Evolutionary conservation across 2,329 filamentous ascomycete species (phyloP).

Genomic region (Neopestalotiopsis clavispora): DNA sequence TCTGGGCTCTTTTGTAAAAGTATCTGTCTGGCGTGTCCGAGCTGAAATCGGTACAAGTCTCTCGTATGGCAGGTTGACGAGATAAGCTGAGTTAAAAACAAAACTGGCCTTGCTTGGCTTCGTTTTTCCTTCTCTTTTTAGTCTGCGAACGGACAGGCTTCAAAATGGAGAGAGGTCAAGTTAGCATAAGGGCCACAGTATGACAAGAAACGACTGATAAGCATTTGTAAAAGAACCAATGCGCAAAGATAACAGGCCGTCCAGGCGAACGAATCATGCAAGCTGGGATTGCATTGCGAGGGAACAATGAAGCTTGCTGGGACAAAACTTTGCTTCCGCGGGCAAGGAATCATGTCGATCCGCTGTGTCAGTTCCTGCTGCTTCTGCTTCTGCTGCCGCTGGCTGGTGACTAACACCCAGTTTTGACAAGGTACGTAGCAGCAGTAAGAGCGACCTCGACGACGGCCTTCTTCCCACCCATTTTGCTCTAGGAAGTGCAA

Average conservation of each 20-base stretch:
- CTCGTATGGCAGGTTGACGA: neutral
- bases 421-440: neutral
- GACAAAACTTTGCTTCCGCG: neutral
- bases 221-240: neutral
- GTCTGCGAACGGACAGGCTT: slow-evolving; percentile 11
- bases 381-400: neutral
- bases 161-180: neutral
- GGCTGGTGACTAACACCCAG: neutral
- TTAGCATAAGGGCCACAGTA: slow-evolving; percentile 2
- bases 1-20: neutral
- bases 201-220: slow-evolving; percentile 14
- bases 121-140: neutral
- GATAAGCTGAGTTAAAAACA: neutral
- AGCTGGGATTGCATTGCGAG: neutral
- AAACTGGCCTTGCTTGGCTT: neutral
- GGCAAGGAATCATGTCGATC: neutral
- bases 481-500: neutral
- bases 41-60: neutral
- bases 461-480: neutral
- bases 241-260: neutral
- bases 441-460: neutral
- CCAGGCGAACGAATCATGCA: neutral
- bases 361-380: neutral
- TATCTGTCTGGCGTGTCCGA: slow-evolving; percentile 4
- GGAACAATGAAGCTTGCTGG: neutral